Evolutionary conservation across 2,329 filamentous ascomycete genomes (phyloP), one percentile per base, ranked within the genome.

Genomic region (Dactylella cylindrospora): DNA sequence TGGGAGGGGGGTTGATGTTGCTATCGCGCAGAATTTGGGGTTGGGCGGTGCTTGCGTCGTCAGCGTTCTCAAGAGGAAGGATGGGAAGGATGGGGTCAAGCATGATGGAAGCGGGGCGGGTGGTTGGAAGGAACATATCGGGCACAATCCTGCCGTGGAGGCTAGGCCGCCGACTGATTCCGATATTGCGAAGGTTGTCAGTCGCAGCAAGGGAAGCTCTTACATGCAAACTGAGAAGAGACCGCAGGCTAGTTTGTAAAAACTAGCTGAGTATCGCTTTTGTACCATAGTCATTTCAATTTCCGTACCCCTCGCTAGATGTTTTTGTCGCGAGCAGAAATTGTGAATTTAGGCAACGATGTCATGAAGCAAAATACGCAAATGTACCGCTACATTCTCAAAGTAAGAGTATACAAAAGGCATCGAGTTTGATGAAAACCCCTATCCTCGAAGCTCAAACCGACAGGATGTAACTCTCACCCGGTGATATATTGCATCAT

Each of bases 1-100:
- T 31, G 59, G 59, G 15, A 50, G 46, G 35, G 68, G 68, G 2
- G 93, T 90, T 0, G 81, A 76, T 64, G 83, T 82, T 57, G 87
- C 86, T 54, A 76, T 97, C 66, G 90, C 96, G 77, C 93, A 97
- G 72, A 97, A 97, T 71, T 79, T 97, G 1, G 93, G 91, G 0
- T 78, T 97, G 3, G 91, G 91, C 10, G 93, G 93, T 50, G 91
- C 90, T 2, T 90, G 84, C 1, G 90, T 97, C 0, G 87, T 93
- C 17, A 91, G 88, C 0, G 86, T 97, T 2, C 96, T 96, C 74
- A 84, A 83, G 74, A 81, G 90, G 12, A 85, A 86, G 0, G 91
- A 97, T 72, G 87, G 88, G 8, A 77, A 80, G 72, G 76, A 75
- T 52, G 84, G 84, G 2, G 75, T 76, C 13, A 64, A 64, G 59